Conservation (phyloP, 371 early-diverging fungal genomes). For the Mortierella sp. region DNA sequence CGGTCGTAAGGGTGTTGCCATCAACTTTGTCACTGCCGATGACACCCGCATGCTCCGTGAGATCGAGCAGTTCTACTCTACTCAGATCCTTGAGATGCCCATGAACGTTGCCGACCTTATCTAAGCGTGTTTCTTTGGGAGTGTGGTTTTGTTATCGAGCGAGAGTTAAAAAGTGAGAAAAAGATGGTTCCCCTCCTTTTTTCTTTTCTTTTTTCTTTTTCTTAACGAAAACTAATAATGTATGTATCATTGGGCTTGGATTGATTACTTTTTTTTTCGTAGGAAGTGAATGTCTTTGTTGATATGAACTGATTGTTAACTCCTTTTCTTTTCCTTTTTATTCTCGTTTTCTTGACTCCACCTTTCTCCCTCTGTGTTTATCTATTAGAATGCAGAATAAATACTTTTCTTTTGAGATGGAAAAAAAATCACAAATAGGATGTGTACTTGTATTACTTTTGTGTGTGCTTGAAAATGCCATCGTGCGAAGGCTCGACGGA, state of each 20-base stretch:
- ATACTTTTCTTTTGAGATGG: conserved; percentile 46
- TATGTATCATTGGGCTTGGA: no score
- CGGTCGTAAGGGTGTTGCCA: conserved; percentile 99
- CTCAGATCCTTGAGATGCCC: conserved; percentile 97
- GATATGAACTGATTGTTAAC: conserved; percentile 5
- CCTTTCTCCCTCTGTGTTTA: background rate
- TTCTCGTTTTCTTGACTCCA: background rate
- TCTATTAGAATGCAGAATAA: conserved; percentile 34
- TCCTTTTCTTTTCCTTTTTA: background rate
- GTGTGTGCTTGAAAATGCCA: conserved; percentile 8
- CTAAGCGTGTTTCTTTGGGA: conserved; percentile 59
- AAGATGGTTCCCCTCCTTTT: conserved; percentile 10
- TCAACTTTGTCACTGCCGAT: conserved; percentile 97
- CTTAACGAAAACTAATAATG: conserved; percentile 22
- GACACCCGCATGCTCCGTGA: conserved; percentile 94
- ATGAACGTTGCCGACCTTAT: conserved; percentile 88
- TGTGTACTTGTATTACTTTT: background rate
- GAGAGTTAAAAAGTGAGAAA: conserved; percentile 5
- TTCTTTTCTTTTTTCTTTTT: conserved; percentile 22
- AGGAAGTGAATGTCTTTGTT: background rate
- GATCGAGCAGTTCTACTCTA: conserved; percentile 97
- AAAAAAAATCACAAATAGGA: conserved; percentile 4
- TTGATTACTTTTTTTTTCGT: background rate
- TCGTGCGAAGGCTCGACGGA: conserved; percentile 37
- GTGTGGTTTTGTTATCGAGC: conserved; percentile 5